Evolutionary conservation across 164 flowering plant species (phyloP), one percentile per base, ranked within the genome.

Genomic region (Umbilicus rupestris): DNA sequence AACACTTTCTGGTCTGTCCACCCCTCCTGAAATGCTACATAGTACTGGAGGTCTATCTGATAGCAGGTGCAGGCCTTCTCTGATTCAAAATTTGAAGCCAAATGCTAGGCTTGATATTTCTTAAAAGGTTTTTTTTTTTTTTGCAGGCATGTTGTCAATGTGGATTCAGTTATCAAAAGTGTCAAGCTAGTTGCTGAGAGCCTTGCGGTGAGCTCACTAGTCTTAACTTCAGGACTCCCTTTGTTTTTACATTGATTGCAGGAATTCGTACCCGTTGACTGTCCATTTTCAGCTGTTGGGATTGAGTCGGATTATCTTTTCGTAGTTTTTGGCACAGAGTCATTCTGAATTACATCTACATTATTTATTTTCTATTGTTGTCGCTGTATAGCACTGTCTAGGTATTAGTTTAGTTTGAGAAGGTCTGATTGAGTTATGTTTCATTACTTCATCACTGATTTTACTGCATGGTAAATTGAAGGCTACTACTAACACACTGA

Each of bases 121-220:
- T 64, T 71, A 68, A 75, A 1, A 41, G 47, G n/a, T n/a, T n/a
- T 3, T 70, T 66, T 33, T 45, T 26, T 68, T 73, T 71, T 39
- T 42, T 65, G 37, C 85, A 94, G 99, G 73, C 73, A 74, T 63
- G 79, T 77, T 72, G 83, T 85, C 62, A 78, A 79, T 80, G 89
- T 84, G 72, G 71, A 75, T 70, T 82, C 96, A 67, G 66, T 91
- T 62, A 68, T 76, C 65, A 79, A 73, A 73, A 79, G 86, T 77
- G 86, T 84, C 70, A 91, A 89, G 75, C 78, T 91, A 74, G 96
- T 94, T 66, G 96, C 97, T 64, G 97, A 91, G 84, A 85, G 87
- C 80, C 86, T 94, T 67, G 97, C 89, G 78, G 99, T 94, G 84
- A 86, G 83, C 22, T 64, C 64, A 12, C 19, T 29, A 68, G 8